These are phyloP conservation scores for Graphilbum ipis-grandicollis DNA, from an alignment of 2,329 filamentous ascomycete genomes.

Conservation along the genomic window DNA sequence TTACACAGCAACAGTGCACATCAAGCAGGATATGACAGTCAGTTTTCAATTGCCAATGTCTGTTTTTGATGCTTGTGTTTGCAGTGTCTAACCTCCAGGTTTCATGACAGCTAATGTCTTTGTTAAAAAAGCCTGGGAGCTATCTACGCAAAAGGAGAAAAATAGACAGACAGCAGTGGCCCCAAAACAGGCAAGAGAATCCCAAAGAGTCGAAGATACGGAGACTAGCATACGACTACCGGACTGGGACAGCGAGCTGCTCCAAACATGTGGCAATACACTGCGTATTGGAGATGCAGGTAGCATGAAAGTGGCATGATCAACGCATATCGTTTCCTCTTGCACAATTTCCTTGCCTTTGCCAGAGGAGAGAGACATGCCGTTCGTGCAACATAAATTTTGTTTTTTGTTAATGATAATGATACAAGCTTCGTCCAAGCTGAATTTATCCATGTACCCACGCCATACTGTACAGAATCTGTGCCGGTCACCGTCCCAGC, in stretches of 20 bases:
- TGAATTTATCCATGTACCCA: no score
- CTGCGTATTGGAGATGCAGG: slow-evolving; percentile 8
- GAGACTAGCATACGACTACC: no score
- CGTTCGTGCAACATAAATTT: no score
- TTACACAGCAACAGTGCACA: slow-evolving; percentile 18
- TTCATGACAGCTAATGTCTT: slow-evolving; percentile 26
- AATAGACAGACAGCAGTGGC: not conserved
- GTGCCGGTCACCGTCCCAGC: slow-evolving; percentile 44
- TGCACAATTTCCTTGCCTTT: no score
- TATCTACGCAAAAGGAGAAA: not conserved
- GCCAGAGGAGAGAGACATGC: no score
- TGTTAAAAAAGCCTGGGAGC: slow-evolving; percentile 12
- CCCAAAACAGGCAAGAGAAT: not conserved
- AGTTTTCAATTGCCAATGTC: slow-evolving; percentile 6
- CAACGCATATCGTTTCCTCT: no score
- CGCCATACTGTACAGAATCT: no score
- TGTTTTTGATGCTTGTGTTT: not conserved
- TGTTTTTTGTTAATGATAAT: not conserved
- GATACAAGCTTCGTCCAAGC: no score
- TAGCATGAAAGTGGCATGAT: slow-evolving; percentile 4
- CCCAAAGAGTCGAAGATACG: no score
- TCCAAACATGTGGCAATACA: slow-evolving; percentile 11
- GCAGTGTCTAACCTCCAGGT: slow-evolving; percentile 12
- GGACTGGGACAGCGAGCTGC: slow-evolving; percentile 9
- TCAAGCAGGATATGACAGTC: slow-evolving; percentile 44